Evolutionary conservation across 306 rosid genomes (phyloP).

Genomic region (Prunus mongolica): DNA sequence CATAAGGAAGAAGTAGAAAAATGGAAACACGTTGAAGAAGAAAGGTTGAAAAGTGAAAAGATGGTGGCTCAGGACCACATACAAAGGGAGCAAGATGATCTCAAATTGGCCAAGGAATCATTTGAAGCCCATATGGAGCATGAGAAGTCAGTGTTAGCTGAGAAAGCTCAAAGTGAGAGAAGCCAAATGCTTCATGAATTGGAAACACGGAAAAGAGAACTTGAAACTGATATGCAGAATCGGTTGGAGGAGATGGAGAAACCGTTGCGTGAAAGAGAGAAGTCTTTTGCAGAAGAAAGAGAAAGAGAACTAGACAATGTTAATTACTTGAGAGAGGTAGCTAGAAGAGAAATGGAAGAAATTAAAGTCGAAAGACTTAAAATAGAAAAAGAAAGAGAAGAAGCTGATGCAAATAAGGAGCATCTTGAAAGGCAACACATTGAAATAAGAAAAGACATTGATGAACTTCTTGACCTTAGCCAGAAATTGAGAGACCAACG

Average conservation of each 20-base stretch:
- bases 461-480: constrained; percentile 72
- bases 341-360: constrained; percentile 87
- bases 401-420: constrained; percentile 58
- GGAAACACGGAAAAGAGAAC: constrained; percentile 65
- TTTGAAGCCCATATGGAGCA: constrained; percentile 72
- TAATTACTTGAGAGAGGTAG: constrained; percentile 72
- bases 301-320: constrained; percentile 62
- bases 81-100: constrained; percentile 67
- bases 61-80: constrained; percentile 45
- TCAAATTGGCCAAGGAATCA: constrained; percentile 74
- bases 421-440: constrained; percentile 69
- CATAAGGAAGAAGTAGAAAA: constrained; percentile 70
- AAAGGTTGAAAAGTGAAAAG: constrained; percentile 68
- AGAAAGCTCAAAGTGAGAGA: constrained; percentile 64
- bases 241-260: constrained; percentile 78
- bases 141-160: constrained; percentile 63
- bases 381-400: constrained; percentile 73
- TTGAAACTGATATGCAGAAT: constrained; percentile 78
- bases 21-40: constrained; percentile 65
- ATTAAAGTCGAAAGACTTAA: constrained; percentile 65
- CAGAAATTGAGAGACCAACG: constrained; percentile 65
- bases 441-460: constrained; percentile 84
- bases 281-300: constrained; percentile 68
- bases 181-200: constrained; percentile 74
- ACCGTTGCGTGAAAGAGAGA: constrained; percentile 57